phyloP scores from a whole-genome alignment of 345 rosid species.

The Conringia planisiliqua region DNA sequence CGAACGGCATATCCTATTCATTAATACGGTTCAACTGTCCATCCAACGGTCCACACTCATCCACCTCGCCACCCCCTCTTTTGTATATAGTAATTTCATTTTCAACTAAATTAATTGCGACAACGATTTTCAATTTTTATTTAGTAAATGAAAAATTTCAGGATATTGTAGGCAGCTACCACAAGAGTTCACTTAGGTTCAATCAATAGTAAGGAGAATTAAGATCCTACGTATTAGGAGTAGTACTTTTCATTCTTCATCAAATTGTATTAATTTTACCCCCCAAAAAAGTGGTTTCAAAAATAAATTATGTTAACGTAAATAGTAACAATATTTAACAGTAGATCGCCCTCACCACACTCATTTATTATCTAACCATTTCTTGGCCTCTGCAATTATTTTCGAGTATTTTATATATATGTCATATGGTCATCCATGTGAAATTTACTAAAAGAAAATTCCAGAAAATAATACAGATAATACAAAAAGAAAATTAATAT shows the following conservation, averaged over 20 bases:
- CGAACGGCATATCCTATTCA: constrained; percentile 1
- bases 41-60: constrained; percentile 21
- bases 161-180: constrained; percentile 4
- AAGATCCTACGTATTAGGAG: neutral
- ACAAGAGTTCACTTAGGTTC: constrained; percentile 3
- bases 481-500: neutral
- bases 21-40: constrained; percentile 22
- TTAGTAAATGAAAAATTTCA: neutral
- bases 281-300: no score
- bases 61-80: neutral
- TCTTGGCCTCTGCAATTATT: constrained; percentile 3
- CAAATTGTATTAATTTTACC: neutral
- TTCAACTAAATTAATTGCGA: constrained; percentile 2
- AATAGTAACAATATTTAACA: neutral
- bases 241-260: neutral
- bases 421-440: constrained; percentile 18
- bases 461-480: neutral
- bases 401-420: constrained; percentile 4
- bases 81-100: neutral
- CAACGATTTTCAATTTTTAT: neutral
- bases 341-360: constrained; percentile 18
- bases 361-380: constrained; percentile 33
- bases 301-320: neutral
- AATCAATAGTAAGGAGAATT: constrained; percentile 2
- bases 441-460: constrained; percentile 14